Evolutionary conservation across 331 rosid genomes (phyloP).

Genomic region (Pyrus hybrid): DNA sequence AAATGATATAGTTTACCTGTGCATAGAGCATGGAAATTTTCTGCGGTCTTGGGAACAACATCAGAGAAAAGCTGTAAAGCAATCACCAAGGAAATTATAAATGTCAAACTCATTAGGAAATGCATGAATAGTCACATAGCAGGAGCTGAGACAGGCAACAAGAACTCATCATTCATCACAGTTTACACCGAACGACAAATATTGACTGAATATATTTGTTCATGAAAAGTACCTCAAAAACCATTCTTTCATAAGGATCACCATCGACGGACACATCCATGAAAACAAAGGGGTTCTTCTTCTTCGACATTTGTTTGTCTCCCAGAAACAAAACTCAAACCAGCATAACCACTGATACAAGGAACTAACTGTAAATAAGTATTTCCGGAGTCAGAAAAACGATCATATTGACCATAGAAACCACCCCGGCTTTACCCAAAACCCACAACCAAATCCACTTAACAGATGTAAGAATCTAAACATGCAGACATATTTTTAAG

Average conservation of each 20-base stretch:
- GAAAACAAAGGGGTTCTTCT: slow-evolving; percentile 58
- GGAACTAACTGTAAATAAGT: not conserved
- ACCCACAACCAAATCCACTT: not conserved
- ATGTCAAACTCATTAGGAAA: not conserved
- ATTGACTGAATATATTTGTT: not conserved
- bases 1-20: slow-evolving; percentile 45
- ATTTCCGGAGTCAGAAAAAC: not conserved
- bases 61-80: slow-evolving; percentile 70
- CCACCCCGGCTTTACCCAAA: not conserved
- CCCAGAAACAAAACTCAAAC: slow-evolving; percentile 12
- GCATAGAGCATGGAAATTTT: slow-evolving; percentile 85
- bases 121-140: not conserved
- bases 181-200: not conserved
- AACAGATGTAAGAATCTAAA: not conserved
- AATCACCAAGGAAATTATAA: not conserved
- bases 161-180: not conserved
- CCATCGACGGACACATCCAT: slow-evolving; percentile 87
- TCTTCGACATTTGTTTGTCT: slow-evolving; percentile 54
- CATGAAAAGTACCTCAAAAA: slow-evolving; percentile 58
- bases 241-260: slow-evolving; percentile 74
- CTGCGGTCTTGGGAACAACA: slow-evolving; percentile 81
- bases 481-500: not conserved
- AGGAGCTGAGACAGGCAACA: not conserved
- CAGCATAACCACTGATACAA: slow-evolving; percentile 8
- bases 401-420: not conserved